Percentiles rank a stretch among this genome's conserved stretches.
phyloP scores from a whole-genome alignment of 2,329 filamentous ascomycete genomes.

The Scorias spongiosa region DNA sequence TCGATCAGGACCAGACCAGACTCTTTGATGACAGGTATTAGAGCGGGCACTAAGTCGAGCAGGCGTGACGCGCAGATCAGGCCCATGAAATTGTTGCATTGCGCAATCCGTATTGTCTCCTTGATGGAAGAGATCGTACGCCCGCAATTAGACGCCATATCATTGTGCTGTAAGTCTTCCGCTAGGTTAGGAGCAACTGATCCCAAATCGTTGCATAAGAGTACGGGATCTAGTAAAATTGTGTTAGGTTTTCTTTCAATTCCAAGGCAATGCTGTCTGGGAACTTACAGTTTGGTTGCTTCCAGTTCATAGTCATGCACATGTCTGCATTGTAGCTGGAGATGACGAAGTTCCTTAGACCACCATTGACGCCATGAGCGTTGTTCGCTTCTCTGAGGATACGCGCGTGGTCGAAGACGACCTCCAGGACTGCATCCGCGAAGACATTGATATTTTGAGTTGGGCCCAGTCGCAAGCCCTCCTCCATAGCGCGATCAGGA shows the following conservation, averaged over 20 bases:
- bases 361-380: constrained; percentile 31
- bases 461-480: constrained; percentile 52
- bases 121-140: constrained; percentile 74
- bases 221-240: constrained; percentile 53
- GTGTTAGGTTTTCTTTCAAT: too few relatives aligned
- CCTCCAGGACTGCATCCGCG: constrained; percentile 65
- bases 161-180: background rate
- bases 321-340: constrained; percentile 82
- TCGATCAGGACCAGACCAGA: constrained; percentile 84
- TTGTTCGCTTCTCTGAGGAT: constrained; percentile 48
- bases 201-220: constrained; percentile 77
- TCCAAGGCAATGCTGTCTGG: too few relatives aligned
- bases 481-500: constrained; percentile 61
- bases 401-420: constrained; percentile 85
- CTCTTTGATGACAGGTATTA: constrained; percentile 87
- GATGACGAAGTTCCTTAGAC: constrained; percentile 75
- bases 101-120: constrained; percentile 81
- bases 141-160: constrained; percentile 43
- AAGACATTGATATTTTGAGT: constrained; percentile 73
- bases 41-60: constrained; percentile 78
- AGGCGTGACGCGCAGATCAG: constrained; percentile 78
- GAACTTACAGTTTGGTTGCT: constrained; percentile 77
- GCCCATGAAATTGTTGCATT: constrained; percentile 97
- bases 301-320: constrained; percentile 95
- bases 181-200: constrained; percentile 7